Percentiles rank a stretch among this genome's conserved stretches.
Evolutionary conservation across 495 filamentous ascomycete species (phyloP).

Genomic region (Daldinia decipiens): DNA sequence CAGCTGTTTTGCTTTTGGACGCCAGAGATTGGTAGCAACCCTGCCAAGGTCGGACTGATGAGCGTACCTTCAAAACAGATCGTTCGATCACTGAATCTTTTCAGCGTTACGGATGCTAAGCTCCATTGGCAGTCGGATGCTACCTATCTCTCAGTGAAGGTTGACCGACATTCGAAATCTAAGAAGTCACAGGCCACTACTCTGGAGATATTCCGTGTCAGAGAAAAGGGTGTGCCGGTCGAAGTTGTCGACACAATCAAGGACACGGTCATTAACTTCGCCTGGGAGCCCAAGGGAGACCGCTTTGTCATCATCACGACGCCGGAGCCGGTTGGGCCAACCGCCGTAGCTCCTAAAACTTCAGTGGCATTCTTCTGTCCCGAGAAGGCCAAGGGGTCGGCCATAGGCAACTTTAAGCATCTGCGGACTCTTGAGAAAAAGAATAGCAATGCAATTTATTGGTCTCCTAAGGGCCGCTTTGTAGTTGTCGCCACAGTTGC

Average conservation of each 20-base stretch:
- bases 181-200: conserved; percentile 98
- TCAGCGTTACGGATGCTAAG: conserved; percentile 97
- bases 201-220: conserved; percentile 96
- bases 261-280: conserved; percentile 98
- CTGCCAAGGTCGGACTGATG: conserved; percentile 97
- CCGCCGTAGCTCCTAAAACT: conserved; percentile 90
- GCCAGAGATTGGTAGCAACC: conserved; percentile 96
- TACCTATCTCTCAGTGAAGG: conserved; percentile 95
- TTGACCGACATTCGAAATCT: conserved; percentile 97
- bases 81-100: conserved; percentile 92
- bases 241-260: conserved; percentile 97
- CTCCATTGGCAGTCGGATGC: conserved; percentile 96
- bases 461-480: conserved; percentile 97
- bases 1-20: conserved; percentile 99
- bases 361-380: conserved; percentile 95
- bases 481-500: conserved; percentile 91
- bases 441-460: conserved; percentile 99
- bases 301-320: conserved; percentile 98
- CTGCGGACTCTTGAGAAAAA: conserved; percentile 95
- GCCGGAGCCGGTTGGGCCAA: conserved; percentile 78
- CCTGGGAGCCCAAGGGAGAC: conserved; percentile 97
- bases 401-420: conserved; percentile 92
- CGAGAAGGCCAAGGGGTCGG: conserved; percentile 83
- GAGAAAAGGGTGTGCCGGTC: conserved; percentile 96
- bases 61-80: conserved; percentile 92